Percentiles rank a stretch among this genome's conserved stretches.
These are phyloP conservation scores for Komagataella phaffii DNA, from an alignment of 805 yeast genomes.

Conservation along the genomic window DNA sequence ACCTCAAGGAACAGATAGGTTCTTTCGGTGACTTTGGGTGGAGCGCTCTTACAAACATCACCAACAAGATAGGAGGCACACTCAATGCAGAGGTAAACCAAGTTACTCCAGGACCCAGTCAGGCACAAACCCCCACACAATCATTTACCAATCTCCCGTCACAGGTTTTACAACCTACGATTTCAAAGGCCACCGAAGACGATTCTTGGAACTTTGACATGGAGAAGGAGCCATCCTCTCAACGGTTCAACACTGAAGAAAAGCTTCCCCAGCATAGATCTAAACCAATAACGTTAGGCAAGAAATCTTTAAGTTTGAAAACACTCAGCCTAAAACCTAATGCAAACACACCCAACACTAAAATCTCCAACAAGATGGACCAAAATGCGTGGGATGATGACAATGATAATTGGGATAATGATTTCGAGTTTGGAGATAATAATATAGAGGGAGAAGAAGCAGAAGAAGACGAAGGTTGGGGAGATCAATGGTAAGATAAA, in stretches of 20 bases:
- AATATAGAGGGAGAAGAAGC: neutral
- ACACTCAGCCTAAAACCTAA: neutral
- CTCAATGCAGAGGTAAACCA: conserved; percentile 2
- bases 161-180: neutral
- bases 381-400: conserved; percentile 9
- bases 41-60: conserved; percentile 2
- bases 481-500: conserved; percentile 25
- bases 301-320: conserved; percentile 8
- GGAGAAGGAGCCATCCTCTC: conserved; percentile 2
- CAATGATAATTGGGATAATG: conserved; percentile 17
- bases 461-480: conserved; percentile 27
- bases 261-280: neutral
- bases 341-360: neutral
- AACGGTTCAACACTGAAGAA: neutral
- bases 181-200: neutral
- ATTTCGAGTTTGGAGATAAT: neutral
- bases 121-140: neutral
- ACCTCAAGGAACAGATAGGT: conserved; percentile 6
- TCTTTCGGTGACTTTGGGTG: conserved; percentile 13
- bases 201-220: neutral
- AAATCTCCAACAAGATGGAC: conserved; percentile 3
- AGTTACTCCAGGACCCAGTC: conserved; percentile 1
- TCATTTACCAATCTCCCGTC: neutral
- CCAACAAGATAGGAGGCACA: conserved; percentile 3
- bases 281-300: conserved; percentile 3